phyloP scores from a whole-genome alignment of 163 green algal genomes.

The Prototheca wickerhamii region DNA sequence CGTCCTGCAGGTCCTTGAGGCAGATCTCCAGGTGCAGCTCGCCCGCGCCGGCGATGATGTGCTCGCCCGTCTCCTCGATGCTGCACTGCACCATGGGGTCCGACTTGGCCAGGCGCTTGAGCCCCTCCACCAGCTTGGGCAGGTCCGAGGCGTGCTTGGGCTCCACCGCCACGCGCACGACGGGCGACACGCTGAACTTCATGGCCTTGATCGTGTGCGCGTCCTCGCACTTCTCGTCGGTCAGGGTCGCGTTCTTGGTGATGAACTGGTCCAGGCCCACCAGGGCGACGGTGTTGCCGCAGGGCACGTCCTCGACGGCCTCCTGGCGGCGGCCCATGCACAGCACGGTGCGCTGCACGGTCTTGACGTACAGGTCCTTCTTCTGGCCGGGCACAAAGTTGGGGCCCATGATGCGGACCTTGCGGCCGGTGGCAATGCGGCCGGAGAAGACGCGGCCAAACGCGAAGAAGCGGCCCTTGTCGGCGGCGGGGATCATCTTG shows the following conservation, averaged over 20 bases:
- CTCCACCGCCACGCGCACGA: constrained; percentile 98
- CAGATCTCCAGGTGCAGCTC: constrained; percentile 99
- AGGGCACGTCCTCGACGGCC: constrained; percentile 97
- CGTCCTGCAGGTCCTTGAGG: constrained; percentile 97
- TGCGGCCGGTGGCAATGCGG: constrained; percentile 83
- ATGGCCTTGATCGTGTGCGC: constrained; percentile 97
- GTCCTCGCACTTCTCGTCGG: constrained; percentile 81
- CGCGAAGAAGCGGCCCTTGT: constrained; percentile 99
- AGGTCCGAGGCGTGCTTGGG: constrained; percentile 98
- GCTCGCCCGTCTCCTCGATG: constrained; percentile 99
- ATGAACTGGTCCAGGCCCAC: constrained; percentile 99
- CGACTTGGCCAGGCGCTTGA: constrained; percentile 90
- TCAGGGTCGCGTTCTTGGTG: constrained; percentile 98
- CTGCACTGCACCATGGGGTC: constrained; percentile 98
- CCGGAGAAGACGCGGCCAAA: constrained; percentile 98
- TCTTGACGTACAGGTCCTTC: constrained; percentile 99
- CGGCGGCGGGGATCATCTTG: constrained; percentile 98
- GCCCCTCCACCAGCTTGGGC: constrained; percentile 97
- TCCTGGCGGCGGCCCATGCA: constrained; percentile 99
- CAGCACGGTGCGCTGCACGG: constrained; percentile 99
- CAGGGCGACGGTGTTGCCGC: constrained; percentile 97
- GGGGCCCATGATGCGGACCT: constrained; percentile 98
- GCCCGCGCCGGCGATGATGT: constrained; percentile 94
- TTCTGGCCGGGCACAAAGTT: constrained; percentile 98
- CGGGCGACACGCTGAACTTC: constrained; percentile 99